Base-by-base conservation (phyloP, 345 rosid species). In the Draba incana region DNA sequence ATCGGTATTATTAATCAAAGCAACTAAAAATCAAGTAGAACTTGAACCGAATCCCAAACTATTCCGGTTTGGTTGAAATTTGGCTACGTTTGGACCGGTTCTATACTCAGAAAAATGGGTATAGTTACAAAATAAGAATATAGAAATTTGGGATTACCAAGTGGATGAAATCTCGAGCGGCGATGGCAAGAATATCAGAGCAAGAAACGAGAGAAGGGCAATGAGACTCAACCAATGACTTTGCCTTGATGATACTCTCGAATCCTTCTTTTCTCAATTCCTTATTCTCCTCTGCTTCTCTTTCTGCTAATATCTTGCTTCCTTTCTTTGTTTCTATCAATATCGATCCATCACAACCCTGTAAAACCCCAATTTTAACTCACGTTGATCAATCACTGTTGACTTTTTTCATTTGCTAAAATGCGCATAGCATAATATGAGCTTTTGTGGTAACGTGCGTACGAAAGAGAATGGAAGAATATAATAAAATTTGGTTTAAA, bases 271-370 rank as follows among this genome's bases (percentile, higher is more conserved):
- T 68, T 28, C 95, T 84, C 47, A 92, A 53, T 62, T 86, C 82
- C 67, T 79, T 80, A 64, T 86, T 89, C 23, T 83, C 97, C 53
- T 77, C 76, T n/a, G 92, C 92, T 12, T 88, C 92, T 75, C 78
- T 86, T 80, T 92, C 97, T 11, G 92, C 88, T 24, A 84, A 64
- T n/a, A 28, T 68, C 46, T 75, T 86, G 79, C 83, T 80, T 76
- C 95, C 91, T 10, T 82, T 80, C 45, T 71, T 65, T 16, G 91
- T 81, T 39, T 81, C 76, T 77, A 85, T 83, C 69, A 92, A 7
- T 68, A 92, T 82, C 8, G 98, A 89, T 3, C 78, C 98, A 76
- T 92, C 98, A 57, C 97, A 92, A 0, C 98, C 98, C 98, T 92
- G 54, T 76, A 65, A 65, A 11, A 42, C 25, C 35, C 28, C n/a